A percentile compares a stretch with the other conserved stretches of the same genome.
Evolutionary conservation across 805 yeast species (phyloP).

Genomic region (Candida parachauliodes): DNA sequence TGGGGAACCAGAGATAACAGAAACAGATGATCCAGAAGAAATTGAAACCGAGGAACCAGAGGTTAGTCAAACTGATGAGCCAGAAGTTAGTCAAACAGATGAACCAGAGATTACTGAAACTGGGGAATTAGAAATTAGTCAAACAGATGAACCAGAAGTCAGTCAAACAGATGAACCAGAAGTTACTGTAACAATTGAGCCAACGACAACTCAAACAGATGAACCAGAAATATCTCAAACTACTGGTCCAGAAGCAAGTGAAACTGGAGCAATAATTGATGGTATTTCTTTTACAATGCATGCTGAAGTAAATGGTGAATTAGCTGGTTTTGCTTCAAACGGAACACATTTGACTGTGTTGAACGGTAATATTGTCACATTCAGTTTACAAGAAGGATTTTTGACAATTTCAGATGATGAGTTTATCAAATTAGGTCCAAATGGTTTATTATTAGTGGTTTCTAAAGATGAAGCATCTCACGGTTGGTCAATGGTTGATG

Average conservation of each 20-base stretch:
- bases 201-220: slow-evolving; percentile 3
- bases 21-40: slow-evolving; percentile 1
- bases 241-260: background rate
- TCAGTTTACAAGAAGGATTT: background rate
- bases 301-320: background rate
- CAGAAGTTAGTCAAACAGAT: background rate
- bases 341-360: slow-evolving; percentile 5
- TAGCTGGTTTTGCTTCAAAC: background rate
- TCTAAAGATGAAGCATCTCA: slow-evolving; percentile 1
- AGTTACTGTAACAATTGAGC: background rate
- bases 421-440: background rate
- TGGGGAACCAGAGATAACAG: background rate
- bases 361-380: background rate
- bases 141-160: background rate
- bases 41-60: background rate
- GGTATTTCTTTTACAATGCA: background rate
- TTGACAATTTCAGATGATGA: background rate
- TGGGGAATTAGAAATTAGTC: background rate
- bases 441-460: background rate
- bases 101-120: background rate
- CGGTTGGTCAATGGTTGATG: slow-evolving; percentile 4
- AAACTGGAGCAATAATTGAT: background rate
- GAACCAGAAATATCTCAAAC: no score
- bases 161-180: background rate
- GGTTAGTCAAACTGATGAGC: background rate